Conservation (phyloP, 257 asterid species). For the Cinchona pubescens region DNA sequence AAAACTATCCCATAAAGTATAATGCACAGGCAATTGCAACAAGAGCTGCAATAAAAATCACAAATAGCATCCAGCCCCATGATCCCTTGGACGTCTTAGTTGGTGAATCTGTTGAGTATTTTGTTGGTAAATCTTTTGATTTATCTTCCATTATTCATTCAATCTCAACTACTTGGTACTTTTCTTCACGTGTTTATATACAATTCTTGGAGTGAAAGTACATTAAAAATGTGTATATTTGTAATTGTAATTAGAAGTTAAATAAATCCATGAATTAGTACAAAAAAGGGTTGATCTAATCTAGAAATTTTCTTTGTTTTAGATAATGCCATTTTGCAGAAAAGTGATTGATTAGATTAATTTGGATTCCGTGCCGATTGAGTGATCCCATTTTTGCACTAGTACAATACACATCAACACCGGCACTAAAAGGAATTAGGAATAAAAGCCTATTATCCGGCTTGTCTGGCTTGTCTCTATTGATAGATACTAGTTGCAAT, state of each 20-base stretch:
- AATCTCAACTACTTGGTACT: neutral
- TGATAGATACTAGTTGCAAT: neutral
- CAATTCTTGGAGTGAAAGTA: neutral
- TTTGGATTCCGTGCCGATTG: neutral
- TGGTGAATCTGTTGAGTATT: neutral
- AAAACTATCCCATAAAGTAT: slow-evolving; percentile 35
- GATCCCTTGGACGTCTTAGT: slow-evolving; percentile 17
- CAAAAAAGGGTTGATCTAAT: neutral
- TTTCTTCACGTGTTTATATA: neutral
- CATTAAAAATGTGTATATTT: neutral
- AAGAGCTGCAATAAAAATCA: slow-evolving; percentile 29
- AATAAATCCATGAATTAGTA: neutral
- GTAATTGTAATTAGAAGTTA: neutral
- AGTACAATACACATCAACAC: neutral
- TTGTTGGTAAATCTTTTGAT: neutral
- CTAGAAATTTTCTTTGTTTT: neutral
- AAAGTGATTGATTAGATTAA: neutral
- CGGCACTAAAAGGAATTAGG: neutral
- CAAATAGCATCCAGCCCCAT: slow-evolving; percentile 35
- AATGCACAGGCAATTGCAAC: slow-evolving; percentile 41
- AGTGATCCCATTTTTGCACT: neutral
- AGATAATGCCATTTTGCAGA: too few relatives aligned
- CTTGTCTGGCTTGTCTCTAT: neutral
- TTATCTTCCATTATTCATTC: slow-evolving; percentile 33
- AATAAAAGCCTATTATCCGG: too few relatives aligned